Evolutionary conservation across 2,329 filamentous ascomycete genomes (phyloP), one percentile per base, ranked within the genome.

Genomic region (Penicillium corylophilum): DNA sequence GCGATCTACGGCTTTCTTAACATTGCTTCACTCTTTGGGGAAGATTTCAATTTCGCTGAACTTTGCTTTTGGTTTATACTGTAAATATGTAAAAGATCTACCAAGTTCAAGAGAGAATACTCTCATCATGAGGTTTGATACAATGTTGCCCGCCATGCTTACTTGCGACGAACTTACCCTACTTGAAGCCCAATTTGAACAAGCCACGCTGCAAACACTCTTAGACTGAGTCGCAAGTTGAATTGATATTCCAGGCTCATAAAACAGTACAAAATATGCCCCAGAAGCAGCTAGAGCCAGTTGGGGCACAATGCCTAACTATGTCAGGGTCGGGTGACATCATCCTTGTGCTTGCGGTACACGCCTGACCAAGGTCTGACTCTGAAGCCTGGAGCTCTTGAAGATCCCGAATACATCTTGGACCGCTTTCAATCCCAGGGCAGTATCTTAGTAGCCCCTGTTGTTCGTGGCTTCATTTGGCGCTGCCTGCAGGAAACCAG

Each of bases 281-380:
- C 16, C 4, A 10, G 15, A 20, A 26, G 33, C 33, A 7, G 22
- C 22, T 41, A 16, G 39, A 23, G 39, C 13, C 39, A 8, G 39
- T 26, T 26, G n/a, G 13, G 13, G 39, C 39, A 43, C 24, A 46
- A 43, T 38, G 29, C 24, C 46, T 29, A n/a, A n/a, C n/a, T n/a
- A 36, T 39, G 16, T 33, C 22, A 40, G 38, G 39, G 44, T 57
- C 61, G 48, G 46, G 61, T 65, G 63, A 65, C 62, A 65, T 65
- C 62, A 65, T 64, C 54, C 39, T 38, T 22, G 7, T 10, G 22
- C 39, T 26, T 22, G 8, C 9, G 16, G 18, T 20, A 20, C 18
- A 22, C 35, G 9, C 12, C 35, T 38, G 35, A 22, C 12, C 5
- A 20, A 38, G 18, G 9, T 18, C 10, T 13, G 13, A 16, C n/a